Conservation (phyloP, 2,329 filamentous ascomycete species). For the Paramyrothecium sp. region DNA sequence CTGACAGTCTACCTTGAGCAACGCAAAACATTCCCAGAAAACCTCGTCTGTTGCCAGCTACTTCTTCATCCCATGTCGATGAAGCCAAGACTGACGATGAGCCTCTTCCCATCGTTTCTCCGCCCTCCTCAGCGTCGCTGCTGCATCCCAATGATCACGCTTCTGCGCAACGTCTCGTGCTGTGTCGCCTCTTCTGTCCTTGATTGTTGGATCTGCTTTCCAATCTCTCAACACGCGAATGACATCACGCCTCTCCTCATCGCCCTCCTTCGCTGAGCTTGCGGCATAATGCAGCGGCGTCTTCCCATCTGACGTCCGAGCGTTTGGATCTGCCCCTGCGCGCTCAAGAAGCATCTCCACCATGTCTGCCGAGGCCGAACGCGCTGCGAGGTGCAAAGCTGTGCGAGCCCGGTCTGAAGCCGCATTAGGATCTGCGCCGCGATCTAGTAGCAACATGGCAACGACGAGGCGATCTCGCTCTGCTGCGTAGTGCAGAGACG, state of each 20-base stretch:
- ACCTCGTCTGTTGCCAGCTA: too few species aligned
- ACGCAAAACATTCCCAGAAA: too few species aligned
- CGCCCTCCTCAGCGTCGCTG: constrained; percentile 27
- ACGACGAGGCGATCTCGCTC: constrained; percentile 29
- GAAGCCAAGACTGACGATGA: constrained; percentile 24
- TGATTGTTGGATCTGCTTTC: constrained; percentile 24
- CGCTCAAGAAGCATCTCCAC: constrained; percentile 30
- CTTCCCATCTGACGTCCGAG: constrained; percentile 23
- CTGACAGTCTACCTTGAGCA: too few species aligned
- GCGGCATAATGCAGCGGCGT: constrained; percentile 31
- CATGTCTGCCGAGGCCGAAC: constrained; percentile 23
- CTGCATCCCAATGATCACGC: constrained; percentile 28
- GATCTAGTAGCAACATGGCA: constrained; percentile 29
- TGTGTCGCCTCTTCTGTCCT: constrained; percentile 23
- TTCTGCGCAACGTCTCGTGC: constrained; percentile 28
- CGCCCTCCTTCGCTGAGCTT: constrained; percentile 23
- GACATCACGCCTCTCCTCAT: constrained; percentile 28
- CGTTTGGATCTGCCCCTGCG: constrained; percentile 23
- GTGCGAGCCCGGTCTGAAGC: constrained; percentile 28
- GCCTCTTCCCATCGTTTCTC: constrained; percentile 31
- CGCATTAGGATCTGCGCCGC: constrained; percentile 19
- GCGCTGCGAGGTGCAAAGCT: constrained; percentile 27
- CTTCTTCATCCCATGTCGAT: constrained; percentile 22
- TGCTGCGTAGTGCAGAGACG: constrained; percentile 26
- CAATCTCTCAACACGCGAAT: constrained; percentile 25